Evolutionary conservation across 164 flowering plant genomes (phyloP).

Genomic region (Liriodendron chinense): DNA sequence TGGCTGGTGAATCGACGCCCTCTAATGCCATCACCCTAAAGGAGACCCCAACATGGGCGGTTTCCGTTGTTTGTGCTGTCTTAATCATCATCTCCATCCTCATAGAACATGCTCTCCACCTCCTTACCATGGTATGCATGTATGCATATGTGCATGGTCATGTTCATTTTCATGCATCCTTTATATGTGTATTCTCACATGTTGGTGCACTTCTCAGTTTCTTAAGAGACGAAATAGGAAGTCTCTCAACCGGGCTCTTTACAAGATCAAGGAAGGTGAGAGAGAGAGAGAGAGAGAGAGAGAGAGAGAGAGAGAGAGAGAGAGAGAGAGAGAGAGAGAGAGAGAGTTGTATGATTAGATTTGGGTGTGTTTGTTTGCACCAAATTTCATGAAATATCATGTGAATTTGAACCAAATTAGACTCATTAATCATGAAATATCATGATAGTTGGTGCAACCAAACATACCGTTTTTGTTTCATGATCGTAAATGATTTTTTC

Average conservation of each 20-base stretch:
- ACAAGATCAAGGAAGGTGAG: conserved; percentile 59
- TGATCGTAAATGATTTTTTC: neutral
- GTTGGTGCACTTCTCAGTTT: conserved; percentile 10
- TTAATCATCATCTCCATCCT: conserved; percentile 45
- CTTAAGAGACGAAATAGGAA: conserved; percentile 14
- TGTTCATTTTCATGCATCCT: neutral
- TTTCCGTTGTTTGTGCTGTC: conserved; percentile 47
- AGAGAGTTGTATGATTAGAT: neutral
- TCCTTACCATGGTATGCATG: conserved; percentile 38
- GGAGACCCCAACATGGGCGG: conserved; percentile 69
- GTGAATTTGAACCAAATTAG: no score
- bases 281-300: no score
- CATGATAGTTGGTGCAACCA: no score
- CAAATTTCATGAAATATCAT: no score
- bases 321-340: neutral
- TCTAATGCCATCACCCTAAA: conserved; percentile 25
- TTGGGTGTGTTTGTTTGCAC: neutral
- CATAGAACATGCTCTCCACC: conserved; percentile 44
- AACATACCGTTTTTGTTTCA: no score
- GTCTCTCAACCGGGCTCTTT: conserved; percentile 25
- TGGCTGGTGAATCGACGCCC: conserved; percentile 1
- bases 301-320: neutral
- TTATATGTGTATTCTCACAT: neutral
- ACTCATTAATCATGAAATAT: no score
- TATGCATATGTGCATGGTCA: neutral